Percentiles rank a stretch among this genome's conserved stretches.
These are phyloP conservation scores for Ochetophila trinervis DNA, from an alignment of 306 rosid species.

Conservation along the genomic window DNA sequence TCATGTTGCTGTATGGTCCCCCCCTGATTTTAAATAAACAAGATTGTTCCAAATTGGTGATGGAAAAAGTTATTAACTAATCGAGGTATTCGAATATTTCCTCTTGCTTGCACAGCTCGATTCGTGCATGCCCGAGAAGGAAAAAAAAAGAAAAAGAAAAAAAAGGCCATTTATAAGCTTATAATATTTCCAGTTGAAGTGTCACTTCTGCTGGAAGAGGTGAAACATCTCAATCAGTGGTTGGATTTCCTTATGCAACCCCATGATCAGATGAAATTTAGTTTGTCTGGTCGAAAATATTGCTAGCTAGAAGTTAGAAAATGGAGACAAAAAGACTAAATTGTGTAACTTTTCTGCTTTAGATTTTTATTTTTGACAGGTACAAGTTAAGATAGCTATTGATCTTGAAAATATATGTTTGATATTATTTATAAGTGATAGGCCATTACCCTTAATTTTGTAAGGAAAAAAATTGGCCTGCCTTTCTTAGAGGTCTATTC, in stretches of 20 bases:
- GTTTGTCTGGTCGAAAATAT: no score
- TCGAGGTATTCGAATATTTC: no score
- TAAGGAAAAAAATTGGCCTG: no score
- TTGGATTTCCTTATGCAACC: not conserved
- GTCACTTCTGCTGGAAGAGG: constrained; percentile 12
- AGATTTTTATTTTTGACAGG: not conserved
- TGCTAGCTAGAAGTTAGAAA: not conserved
- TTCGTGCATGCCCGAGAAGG: no score
- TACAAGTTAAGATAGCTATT: constrained; percentile 9
- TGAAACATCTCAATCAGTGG: not conserved
- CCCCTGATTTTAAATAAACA: not conserved
- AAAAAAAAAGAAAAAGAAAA: no score
- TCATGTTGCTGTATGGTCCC: constrained; percentile 21
- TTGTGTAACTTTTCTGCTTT: not conserved
- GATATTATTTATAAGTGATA: constrained; percentile 3
- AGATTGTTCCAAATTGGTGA: not conserved
- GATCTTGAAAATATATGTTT: not conserved
- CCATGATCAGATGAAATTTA: not conserved
- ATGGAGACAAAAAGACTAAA: constrained; percentile 2
- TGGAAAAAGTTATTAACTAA: constrained; percentile 10
- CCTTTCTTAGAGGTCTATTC: no score
- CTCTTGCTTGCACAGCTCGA: constrained; percentile 2
- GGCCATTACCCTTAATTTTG: no score
- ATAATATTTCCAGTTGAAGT: not conserved
- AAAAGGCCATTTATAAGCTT: no score